phyloP scores from a whole-genome alignment of 1,284 basidiomycete species.

The Ceratobasidium sp. region DNA sequence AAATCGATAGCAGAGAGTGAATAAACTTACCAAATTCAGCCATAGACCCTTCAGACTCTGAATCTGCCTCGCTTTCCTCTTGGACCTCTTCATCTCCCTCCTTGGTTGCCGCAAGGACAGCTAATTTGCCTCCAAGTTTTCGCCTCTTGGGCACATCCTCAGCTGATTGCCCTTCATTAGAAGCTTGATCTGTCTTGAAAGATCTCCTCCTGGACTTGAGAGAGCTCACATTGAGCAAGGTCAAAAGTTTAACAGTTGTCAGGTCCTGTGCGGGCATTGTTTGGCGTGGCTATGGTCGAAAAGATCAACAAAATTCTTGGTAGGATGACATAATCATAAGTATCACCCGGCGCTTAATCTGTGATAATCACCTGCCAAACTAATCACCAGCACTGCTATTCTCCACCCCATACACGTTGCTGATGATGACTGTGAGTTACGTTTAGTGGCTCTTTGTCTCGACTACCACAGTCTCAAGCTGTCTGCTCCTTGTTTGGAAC shows the following conservation, averaged over 20 bases:
- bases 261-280: conserved; percentile 58
- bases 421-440: conserved; percentile 12
- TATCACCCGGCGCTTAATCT: conserved; percentile 27
- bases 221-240: conserved; percentile 94
- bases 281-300: conserved; percentile 27
- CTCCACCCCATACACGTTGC: conserved; percentile 36
- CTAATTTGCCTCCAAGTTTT: conserved; percentile 46
- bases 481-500: conserved; percentile 17
- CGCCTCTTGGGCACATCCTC: conserved; percentile 45
- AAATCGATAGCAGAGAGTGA: background rate
- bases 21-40: conserved; percentile 6
- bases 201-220: conserved; percentile 59
- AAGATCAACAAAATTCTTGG: conserved; percentile 25
- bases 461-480: conserved; percentile 5
- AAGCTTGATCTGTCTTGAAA: conserved; percentile 59
- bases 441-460: conserved; percentile 21
- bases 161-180: conserved; percentile 48
- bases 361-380: conserved; percentile 2
- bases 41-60: background rate
- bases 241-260: conserved; percentile 87
- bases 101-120: conserved; percentile 45
- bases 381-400: background rate
- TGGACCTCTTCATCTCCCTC: conserved; percentile 52
- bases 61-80: conserved; percentile 53
- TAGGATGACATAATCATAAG: conserved; percentile 15